phyloP scores from a whole-genome alignment of 2,329 filamentous ascomycete species.

The Colletotrichum trifolii region DNA sequence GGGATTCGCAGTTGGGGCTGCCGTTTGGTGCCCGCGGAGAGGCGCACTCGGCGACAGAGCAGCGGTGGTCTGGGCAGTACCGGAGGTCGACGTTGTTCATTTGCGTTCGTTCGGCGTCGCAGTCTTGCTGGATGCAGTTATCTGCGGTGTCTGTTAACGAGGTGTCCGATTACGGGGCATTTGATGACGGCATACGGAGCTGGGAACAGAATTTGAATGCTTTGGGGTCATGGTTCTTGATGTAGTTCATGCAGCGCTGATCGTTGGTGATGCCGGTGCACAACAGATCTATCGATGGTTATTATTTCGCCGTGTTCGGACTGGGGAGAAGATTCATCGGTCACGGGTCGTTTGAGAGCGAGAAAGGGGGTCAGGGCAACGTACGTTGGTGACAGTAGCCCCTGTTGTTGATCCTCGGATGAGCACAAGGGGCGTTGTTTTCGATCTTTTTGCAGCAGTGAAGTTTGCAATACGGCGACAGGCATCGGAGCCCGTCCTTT shows the following conservation, averaged over 20 bases:
- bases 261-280: conserved; percentile 29
- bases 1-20: conserved; percentile 40
- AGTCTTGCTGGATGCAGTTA: conserved; percentile 42
- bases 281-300: conserved; percentile 16
- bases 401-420: conserved; percentile 27
- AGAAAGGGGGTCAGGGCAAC: neutral
- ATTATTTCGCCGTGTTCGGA: neutral
- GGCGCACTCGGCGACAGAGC: conserved; percentile 40
- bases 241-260: conserved; percentile 26
- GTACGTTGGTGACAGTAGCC: conserved; percentile 34
- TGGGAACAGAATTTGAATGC: conserved; percentile 33
- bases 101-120: conserved; percentile 39
- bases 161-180: neutral
- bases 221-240: conserved; percentile 35
- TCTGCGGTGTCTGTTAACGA: conserved; percentile 37
- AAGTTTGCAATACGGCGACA: conserved; percentile 29
- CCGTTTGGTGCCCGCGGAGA: conserved; percentile 20
- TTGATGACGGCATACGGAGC: conserved; percentile 16
- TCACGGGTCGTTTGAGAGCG: neutral
- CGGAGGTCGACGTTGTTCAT: conserved; percentile 37
- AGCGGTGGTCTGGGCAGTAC: conserved; percentile 46
- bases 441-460: conserved; percentile 38
- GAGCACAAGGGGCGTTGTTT: conserved; percentile 23
- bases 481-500: conserved; percentile 20
- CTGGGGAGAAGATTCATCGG: neutral